Base-by-base conservation (phyloP, 2,329 filamentous ascomycete species). In the Aspergillus sp. region DNA sequence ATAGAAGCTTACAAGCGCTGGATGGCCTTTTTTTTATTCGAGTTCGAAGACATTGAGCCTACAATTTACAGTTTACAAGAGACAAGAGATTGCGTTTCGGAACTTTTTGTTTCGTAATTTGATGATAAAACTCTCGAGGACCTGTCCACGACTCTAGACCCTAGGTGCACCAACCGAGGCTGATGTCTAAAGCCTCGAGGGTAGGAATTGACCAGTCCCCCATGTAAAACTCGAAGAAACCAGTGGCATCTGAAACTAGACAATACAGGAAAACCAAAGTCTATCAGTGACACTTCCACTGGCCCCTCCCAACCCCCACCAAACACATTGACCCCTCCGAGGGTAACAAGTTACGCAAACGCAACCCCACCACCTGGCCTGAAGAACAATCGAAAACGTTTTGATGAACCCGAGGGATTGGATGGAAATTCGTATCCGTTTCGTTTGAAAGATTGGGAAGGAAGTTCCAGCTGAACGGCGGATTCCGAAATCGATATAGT, bases 181-280 rank as follows among this genome's bases (percentile, higher is more conserved):
- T 44, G 62, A 61, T 53, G 57, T 56, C 59, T 56, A 57, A 62
- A 62, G 57, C 55, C 40, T 48, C 47, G 55, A 61, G 53, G 23
- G 50, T 65, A 64, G 60, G 52, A 55, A 68, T 75, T 76, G 73
- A 76, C 73, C 73, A 75, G 71, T 64, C 60, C 68, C 27, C 63
- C 70, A 66, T 59, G 54, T 53, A 50, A 65, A 66, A 62, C 60
- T 53, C 62, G 56, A 62, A 57, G 51, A 57, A 48, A 56, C 53
- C 60, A 57, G 56, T 55, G 57, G 53, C 62, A 50, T 35, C 57
- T 53, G 40, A 62, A 64, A 54, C 43, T 59, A 53, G 53, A 58
- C 40, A 60, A 50, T 59, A 65, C 56, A 63, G 43, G 39, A 53
- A 53, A 46, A 59, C 51, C 44, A 49, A 15, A 57, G 35, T 55